Percentiles rank a stretch among this genome's conserved stretches.
Conservation (phyloP, 306 rosid species). For the Cucumis melo region DNA sequence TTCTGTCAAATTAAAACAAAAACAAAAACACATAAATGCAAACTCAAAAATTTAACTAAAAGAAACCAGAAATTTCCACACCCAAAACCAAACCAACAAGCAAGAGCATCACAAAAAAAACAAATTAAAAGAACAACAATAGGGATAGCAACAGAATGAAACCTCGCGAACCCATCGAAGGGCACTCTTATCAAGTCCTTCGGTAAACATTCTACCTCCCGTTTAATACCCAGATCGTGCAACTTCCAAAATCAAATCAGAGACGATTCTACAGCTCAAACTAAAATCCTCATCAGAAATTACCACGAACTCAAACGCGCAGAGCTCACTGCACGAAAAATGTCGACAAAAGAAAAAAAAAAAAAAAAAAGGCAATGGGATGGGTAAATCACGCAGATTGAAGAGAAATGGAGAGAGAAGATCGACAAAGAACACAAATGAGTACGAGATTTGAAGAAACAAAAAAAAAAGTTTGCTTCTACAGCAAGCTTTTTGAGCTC, state of each 20-base stretch:
- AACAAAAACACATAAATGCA: too few species aligned
- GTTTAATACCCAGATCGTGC: neutral
- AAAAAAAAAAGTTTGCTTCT: neutral
- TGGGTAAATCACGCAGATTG: neutral
- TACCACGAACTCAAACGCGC: neutral
- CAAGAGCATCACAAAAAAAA: neutral
- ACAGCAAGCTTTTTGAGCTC: slow-evolving; percentile 3
- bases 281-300: neutral
- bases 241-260: neutral
- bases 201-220: slow-evolving; percentile 49
- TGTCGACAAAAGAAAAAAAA: too few species aligned
- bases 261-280: neutral
- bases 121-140: neutral
- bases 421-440: neutral
- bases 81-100: slow-evolving; percentile 16
- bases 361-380: neutral
- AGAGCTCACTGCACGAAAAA: neutral
- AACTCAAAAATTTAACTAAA: neutral
- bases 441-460: neutral
- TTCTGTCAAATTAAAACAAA: slow-evolving; percentile 20
- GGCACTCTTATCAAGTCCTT: slow-evolving; percentile 76
- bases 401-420: neutral
- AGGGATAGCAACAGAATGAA: neutral
- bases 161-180: slow-evolving; percentile 93
- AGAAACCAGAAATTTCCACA: neutral